Evolutionary conservation across 1,284 basidiomycete species (phyloP), one percentile per base, ranked within the genome.

Genomic region (Neonothopanus nambi): DNA sequence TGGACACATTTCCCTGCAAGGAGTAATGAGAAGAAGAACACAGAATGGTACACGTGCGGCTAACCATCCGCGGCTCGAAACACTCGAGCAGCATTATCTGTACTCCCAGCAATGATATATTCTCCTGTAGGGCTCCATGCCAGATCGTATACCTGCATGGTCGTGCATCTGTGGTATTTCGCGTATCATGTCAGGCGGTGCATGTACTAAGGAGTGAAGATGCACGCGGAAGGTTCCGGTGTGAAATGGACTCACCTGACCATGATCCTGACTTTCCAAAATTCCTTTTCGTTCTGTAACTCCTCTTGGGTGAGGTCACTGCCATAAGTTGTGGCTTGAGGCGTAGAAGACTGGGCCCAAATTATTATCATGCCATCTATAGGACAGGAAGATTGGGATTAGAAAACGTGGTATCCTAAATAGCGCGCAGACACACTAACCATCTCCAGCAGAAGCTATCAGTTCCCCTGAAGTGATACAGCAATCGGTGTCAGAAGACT

Each of bases 71-170:
- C 75, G 2, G 86, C 78, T 18, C 85, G 82, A 70, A 91, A 95
- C 51, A 98, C 86, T 43, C 93, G 78, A 0, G 95, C 95, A 2
- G 89, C 91, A 66, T 98, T 98, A 69, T 99, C 97, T 3, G 96
- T 98, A 63, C 93, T 95, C 8, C 96, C 96, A 12, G 94, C 89
- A 48, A 98, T 84, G 55, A 99, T 82, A 60, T 92, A 95, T 62
- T 96, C 92, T 43, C 95, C 94, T 21, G 91, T 89, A 0, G 97
- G 97, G 59, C 93, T 95, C 96, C 96, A 99, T 0, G 95, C 93
- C 42, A 99, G 77, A 69, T 99, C 96, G 69, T 99, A 98, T 11
- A 99, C 93, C 69, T 98, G 95, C 81, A 94, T 93, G 12, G 85
- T 87, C 1, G 91, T 93, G 62, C 86, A 88, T 48, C 89, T 90